phyloP scores from a whole-genome alignment of 2,329 filamentous ascomycete genomes.

The Lecanoromycetidae sp. region DNA sequence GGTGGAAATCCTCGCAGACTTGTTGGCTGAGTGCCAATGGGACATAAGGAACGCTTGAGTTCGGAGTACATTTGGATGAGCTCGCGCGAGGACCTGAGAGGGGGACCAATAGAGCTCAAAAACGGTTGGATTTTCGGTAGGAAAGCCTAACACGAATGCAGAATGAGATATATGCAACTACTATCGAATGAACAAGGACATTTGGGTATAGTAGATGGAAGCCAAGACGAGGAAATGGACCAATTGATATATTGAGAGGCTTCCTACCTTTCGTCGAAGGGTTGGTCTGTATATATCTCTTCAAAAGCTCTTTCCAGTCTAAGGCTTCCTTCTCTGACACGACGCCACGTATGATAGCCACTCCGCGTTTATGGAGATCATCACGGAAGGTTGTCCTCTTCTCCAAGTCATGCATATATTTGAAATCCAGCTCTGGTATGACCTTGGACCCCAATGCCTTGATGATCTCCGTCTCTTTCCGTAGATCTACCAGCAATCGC shows the following conservation, averaged over 20 bases:
- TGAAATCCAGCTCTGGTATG: conserved; percentile 33
- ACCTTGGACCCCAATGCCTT: conserved; percentile 28
- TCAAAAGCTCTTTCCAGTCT: conserved; percentile 51
- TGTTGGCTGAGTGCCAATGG: conserved; percentile 49
- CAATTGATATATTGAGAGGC: background rate
- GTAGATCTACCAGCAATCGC: conserved; percentile 29
- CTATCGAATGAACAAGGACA: background rate
- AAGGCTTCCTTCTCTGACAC: conserved; percentile 51
- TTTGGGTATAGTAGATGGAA: background rate
- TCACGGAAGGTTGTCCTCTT: conserved; percentile 27
- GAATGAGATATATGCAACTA: conserved; percentile 20
- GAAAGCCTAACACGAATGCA: conserved; percentile 45
- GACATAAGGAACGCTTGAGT: conserved; percentile 51
- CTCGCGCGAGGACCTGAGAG: conserved; percentile 55
- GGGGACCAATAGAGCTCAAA: conserved; percentile 67
- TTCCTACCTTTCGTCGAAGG: conserved; percentile 38
- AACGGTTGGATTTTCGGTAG: conserved; percentile 55
- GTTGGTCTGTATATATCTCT: conserved; percentile 55
- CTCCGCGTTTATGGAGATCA: conserved; percentile 50
- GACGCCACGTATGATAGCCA: conserved; percentile 53
- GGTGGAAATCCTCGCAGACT: conserved; percentile 31
- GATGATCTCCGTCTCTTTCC: conserved; percentile 31
- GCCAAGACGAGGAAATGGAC: background rate
- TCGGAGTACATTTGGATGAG: conserved; percentile 50
- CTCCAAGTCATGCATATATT: conserved; percentile 29